Evolutionary conservation across 441 rosid genomes (phyloP).

Genomic region (Mallotus repandus): DNA sequence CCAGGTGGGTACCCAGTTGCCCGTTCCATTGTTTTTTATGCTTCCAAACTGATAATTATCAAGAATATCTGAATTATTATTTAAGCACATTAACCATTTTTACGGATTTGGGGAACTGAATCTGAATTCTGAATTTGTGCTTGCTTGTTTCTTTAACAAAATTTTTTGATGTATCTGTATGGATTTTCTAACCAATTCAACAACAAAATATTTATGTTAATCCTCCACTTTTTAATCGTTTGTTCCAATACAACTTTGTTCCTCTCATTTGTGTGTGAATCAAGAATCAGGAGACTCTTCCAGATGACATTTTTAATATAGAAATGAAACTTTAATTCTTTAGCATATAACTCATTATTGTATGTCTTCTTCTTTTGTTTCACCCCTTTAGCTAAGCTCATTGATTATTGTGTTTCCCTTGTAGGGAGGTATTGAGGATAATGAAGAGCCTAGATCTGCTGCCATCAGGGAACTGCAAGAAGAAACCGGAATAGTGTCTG

Average conservation of each 20-base stretch:
- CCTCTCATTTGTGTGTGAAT: no score
- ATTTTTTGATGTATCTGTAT: no score
- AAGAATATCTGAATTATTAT: not conserved
- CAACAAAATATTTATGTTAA: not conserved
- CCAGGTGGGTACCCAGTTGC: constrained; percentile 50
- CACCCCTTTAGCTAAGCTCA: constrained; percentile 16
- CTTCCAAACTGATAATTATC: not conserved
- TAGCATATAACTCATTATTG: not conserved
- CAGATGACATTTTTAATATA: not conserved
- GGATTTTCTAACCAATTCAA: no score
- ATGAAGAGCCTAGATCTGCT: constrained; percentile 81
- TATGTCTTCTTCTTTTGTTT: not conserved
- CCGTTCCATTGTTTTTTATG: not conserved
- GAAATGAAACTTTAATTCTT: not conserved
- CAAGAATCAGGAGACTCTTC: no score
- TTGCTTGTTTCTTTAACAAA: not conserved
- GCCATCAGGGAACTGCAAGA: constrained; percentile 80
- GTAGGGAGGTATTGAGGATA: constrained; percentile 96
- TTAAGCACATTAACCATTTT: not conserved
- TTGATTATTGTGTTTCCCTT: constrained; percentile 15
- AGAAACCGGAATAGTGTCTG: constrained; percentile 89
- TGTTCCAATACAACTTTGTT: not conserved
- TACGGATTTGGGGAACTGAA: not conserved
- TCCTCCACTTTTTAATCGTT: not conserved
- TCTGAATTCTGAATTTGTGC: not conserved